phyloP scores from a whole-genome alignment of 2,329 filamentous ascomycete species.

The Diplodia mutila region DNA sequence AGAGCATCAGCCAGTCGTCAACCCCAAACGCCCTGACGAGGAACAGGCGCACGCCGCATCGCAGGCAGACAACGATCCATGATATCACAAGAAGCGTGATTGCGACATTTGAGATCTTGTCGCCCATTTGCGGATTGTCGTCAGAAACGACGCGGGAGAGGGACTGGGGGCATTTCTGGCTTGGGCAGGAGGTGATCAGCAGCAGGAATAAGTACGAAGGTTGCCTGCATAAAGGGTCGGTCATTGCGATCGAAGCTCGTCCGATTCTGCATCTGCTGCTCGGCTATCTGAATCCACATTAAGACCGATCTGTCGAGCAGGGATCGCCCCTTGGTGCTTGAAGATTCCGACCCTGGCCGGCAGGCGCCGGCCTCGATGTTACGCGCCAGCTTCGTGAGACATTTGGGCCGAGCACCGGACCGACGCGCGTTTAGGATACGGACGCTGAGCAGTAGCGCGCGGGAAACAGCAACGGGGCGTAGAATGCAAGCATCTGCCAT shows the following conservation, averaged over 20 bases:
- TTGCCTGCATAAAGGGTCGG: slow-evolving; percentile 6
- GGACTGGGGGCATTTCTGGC: not conserved
- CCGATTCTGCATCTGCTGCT: not conserved
- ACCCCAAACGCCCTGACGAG: slow-evolving; percentile 44
- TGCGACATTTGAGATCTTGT: not conserved
- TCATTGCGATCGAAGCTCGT: not conserved
- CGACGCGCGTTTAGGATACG: not conserved
- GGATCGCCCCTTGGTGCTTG: not conserved
- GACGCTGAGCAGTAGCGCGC: not conserved
- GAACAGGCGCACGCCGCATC: slow-evolving; percentile 42
- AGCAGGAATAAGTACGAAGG: not conserved
- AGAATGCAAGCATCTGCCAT: too few relatives aligned
- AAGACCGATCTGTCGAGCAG: slow-evolving; percentile 10
- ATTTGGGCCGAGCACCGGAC: slow-evolving; percentile 5
- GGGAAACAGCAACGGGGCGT: not conserved
- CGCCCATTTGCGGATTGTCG: slow-evolving; percentile 1
- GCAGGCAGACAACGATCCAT: slow-evolving; percentile 43
- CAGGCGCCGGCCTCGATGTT: not conserved
- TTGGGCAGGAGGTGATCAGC: not conserved
- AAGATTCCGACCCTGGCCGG: not conserved
- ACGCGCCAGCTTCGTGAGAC: slow-evolving; percentile 8
- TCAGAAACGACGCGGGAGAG: not conserved
- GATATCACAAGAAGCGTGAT: slow-evolving; percentile 39
- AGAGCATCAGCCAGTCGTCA: slow-evolving; percentile 49
- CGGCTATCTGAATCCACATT: slow-evolving; percentile 22